phyloP scores from a whole-genome alignment of 2,329 filamentous ascomycete genomes.

The Aaosphaeria pasadenensis region DNA sequence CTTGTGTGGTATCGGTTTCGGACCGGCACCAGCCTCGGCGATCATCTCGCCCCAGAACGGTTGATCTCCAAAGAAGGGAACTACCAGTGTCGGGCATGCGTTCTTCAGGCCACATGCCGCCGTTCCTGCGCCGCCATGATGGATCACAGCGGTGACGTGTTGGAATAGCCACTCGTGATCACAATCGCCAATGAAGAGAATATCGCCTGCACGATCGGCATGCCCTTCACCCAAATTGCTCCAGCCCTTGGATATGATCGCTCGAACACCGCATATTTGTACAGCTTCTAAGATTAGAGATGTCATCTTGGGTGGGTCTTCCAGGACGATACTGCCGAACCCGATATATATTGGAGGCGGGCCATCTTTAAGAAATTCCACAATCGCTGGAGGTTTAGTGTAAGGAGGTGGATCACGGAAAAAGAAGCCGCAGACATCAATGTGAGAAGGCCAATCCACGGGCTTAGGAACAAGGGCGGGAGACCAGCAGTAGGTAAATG shows the following conservation, averaged over 20 bases:
- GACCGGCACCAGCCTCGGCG: constrained; percentile 39
- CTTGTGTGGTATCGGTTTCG: constrained; percentile 38
- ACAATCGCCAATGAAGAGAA: constrained; percentile 75
- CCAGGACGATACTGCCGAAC: constrained; percentile 28
- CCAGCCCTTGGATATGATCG: constrained; percentile 87
- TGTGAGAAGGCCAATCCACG: constrained; percentile 17
- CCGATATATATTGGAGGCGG: constrained; percentile 30
- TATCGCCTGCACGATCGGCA: constrained; percentile 68
- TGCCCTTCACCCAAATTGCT: constrained; percentile 63
- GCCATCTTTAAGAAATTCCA: constrained; percentile 20
- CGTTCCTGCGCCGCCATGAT: constrained; percentile 87
- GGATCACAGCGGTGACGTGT: constrained; percentile 75
- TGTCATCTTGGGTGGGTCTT: constrained; percentile 24
- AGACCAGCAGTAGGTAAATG: constrained; percentile 48
- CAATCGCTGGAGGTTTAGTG: constrained; percentile 13
- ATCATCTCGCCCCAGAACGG: constrained; percentile 43
- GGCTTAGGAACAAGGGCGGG: constrained; percentile 28
- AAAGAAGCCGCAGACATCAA: constrained; percentile 21
- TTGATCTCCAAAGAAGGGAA: constrained; percentile 67
- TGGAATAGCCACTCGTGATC: constrained; percentile 90
- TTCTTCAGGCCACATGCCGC: constrained; percentile 81
- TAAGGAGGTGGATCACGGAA: constrained; percentile 17
- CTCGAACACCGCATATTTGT: constrained; percentile 63
- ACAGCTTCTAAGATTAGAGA: constrained; percentile 41
- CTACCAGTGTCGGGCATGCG: constrained; percentile 75